Base-by-base conservation (phyloP, 140 eudicot species). In the Artemisia princeps region DNA sequence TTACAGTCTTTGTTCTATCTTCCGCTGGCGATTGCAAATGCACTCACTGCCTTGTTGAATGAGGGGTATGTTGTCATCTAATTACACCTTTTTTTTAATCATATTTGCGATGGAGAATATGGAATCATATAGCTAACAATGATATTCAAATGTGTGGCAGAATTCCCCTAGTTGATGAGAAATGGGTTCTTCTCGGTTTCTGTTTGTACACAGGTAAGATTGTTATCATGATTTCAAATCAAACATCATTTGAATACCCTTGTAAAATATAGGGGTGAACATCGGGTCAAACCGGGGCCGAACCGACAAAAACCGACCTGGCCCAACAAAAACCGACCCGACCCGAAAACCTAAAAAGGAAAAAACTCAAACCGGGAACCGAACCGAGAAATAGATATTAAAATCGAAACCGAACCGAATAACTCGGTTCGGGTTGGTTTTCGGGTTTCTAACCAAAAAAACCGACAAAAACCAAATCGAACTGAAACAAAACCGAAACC, bases 11-110 rank as follows among this genome's bases (percentile, higher is more conserved):
- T 92, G 68, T 71, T 88, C 78, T 92, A 82, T 82, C 94, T 92
- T 45, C 99, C 99, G 2, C 79, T 92, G 8, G 99, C 95, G 15
- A 84, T 92, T 77, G 99, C 99, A 57, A 92, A 92, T 79, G 82
- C 86, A 30, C 95, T 92, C 81, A 88, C 96, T 60, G 99, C 99
- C 53, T 82, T 77, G 79, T 83, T 92, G 65, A 92, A 92, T 64
- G 95, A 92, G 33, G 99, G 99, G 99, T 92, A 86, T 62, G 85
- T 68, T 40, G 53, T 49, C 22, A 50, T 71, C 46, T 60, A 16
- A 64, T 58, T 26, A 42, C 53, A 0, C 50, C 20, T n/a, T 12
- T 3, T 13, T 71, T 17, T 72, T 14, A 3, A 6, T 20, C 61
- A 10, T 65, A 6, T 8, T 46, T 45, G 33, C 40, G 54, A 49